phyloP scores from a whole-genome alignment of 768 basidiomycete genomes.

The Mycena floridula region DNA sequence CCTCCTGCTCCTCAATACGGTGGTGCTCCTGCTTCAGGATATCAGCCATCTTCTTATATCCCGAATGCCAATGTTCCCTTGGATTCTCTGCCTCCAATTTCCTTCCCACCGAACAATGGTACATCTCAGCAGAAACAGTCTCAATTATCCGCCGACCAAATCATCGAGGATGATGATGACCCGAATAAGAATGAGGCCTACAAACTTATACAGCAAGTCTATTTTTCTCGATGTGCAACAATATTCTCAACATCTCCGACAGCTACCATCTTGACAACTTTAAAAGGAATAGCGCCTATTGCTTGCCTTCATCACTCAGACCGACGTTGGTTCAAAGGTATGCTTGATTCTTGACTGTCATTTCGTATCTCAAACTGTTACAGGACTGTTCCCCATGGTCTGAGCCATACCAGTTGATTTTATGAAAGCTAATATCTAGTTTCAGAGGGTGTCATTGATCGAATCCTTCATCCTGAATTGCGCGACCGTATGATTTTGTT shows the following conservation, averaged over 20 bases:
- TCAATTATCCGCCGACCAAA: slow-evolving; percentile 32
- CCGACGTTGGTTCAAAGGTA: slow-evolving; percentile 87
- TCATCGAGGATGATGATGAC: slow-evolving; percentile 54
- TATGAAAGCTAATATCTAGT: not conserved
- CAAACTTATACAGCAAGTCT: slow-evolving; percentile 69
- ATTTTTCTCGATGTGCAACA: not conserved
- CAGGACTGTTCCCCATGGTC: slow-evolving; percentile 83
- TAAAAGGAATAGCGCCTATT: slow-evolving; percentile 79
- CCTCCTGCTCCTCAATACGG: slow-evolving; percentile 36
- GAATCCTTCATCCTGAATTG: slow-evolving; percentile 82
- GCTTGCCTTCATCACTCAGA: slow-evolving; percentile 79
- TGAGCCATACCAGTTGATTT: slow-evolving; percentile 11
- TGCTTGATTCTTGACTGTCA: slow-evolving; percentile 7
- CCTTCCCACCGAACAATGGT: slow-evolving; percentile 33
- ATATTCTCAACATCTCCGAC: slow-evolving; percentile 3
- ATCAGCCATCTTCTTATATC: slow-evolving; percentile 45
- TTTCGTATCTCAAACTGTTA: not conserved
- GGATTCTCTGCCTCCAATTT: slow-evolving; percentile 46
- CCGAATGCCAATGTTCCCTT: slow-evolving; percentile 52
- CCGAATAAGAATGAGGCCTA: slow-evolving; percentile 75
- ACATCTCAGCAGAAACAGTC: slow-evolving; percentile 19
- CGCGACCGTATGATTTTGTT: slow-evolving; percentile 88
- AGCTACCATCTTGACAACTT: slow-evolving; percentile 93
- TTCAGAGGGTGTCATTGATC: slow-evolving; percentile 86
- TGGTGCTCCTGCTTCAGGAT: slow-evolving; percentile 27